A percentile compares a stretch with the other conserved stretches of the same genome.
Conservation (phyloP, 768 basidiomycete species). For the Phaffia tasmanica region DNA sequence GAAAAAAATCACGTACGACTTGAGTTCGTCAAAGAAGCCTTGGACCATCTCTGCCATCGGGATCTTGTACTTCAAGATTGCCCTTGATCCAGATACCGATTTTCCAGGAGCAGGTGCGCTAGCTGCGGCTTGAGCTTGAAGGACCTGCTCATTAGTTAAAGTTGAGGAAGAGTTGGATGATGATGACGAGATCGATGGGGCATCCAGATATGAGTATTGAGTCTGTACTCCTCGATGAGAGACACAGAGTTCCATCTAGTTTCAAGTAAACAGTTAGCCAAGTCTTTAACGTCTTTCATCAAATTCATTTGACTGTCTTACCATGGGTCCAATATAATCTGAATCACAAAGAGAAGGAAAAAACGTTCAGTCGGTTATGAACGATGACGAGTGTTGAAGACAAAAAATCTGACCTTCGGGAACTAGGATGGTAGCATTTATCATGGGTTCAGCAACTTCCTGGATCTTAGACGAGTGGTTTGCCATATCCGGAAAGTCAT, state of each 20-base stretch:
- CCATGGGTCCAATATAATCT: slow-evolving; percentile 86
- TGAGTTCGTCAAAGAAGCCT: slow-evolving; percentile 88
- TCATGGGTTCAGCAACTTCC: slow-evolving; percentile 81
- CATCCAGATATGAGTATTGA: slow-evolving; percentile 42
- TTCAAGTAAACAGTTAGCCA: not conserved
- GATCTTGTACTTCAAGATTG: slow-evolving; percentile 21
- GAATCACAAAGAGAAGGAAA: not conserved
- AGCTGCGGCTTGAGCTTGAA: not conserved
- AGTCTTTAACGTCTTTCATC: no score
- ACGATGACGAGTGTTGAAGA: not conserved
- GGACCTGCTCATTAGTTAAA: not conserved
- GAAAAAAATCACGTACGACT: slow-evolving; percentile 83
- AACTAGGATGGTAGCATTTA: slow-evolving; percentile 85
- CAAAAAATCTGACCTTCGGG: slow-evolving; percentile 59
- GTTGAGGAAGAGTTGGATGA: not conserved
- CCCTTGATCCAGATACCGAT: slow-evolving; percentile 4
- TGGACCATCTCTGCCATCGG: slow-evolving; percentile 69
- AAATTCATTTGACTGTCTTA: not conserved
- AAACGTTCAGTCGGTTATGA: not conserved
- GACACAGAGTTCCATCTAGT: slow-evolving; percentile 75
- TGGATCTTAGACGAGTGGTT: slow-evolving; percentile 52
- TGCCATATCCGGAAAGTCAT: slow-evolving; percentile 77
- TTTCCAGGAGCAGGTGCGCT: slow-evolving; percentile 7
- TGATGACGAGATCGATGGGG: not conserved
- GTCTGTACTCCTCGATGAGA: slow-evolving; percentile 64